Conservation (phyloP, 2,329 filamentous ascomycete genomes). For the Sclerotinia spermophila region DNA sequence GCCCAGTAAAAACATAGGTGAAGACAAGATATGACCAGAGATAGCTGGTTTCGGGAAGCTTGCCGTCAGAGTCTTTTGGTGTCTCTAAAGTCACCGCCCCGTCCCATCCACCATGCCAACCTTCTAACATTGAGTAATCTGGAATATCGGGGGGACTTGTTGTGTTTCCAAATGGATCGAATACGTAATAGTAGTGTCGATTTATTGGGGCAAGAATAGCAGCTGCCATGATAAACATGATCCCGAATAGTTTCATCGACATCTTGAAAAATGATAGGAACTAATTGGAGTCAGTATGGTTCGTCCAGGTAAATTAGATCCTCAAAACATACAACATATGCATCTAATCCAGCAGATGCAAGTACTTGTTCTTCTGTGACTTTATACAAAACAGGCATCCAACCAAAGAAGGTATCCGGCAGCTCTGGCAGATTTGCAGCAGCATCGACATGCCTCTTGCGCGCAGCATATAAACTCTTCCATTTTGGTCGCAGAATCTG, state of each 20-base stretch:
- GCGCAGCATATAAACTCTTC: constrained; percentile 84
- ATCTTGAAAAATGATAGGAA: constrained; percentile 96
- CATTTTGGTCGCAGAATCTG: constrained; percentile 86
- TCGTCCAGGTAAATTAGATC: neutral
- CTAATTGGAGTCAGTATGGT: constrained; percentile 38
- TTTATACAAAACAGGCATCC: constrained; percentile 81
- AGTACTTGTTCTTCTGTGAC: constrained; percentile 89
- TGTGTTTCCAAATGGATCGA: constrained; percentile 21
- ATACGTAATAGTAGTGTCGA: constrained; percentile 52
- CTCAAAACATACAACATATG: constrained; percentile 68
- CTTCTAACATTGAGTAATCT: constrained; percentile 9
- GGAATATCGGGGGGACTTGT: constrained; percentile 35
- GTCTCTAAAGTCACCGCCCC: neutral
- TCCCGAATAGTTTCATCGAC: constrained; percentile 76
- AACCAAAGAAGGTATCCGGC: constrained; percentile 82
- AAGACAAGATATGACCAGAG: constrained; percentile 95
- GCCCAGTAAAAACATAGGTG: constrained; percentile 81
- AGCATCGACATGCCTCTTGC: constrained; percentile 68
- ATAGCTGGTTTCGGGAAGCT: constrained; percentile 45
- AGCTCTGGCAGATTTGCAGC: constrained; percentile 66
- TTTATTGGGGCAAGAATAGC: constrained; percentile 85
- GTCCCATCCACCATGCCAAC: constrained; percentile 15
- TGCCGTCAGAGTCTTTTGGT: constrained; percentile 16
- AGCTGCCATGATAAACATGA: constrained; percentile 78
- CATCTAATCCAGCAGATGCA: constrained; percentile 86